phyloP scores from a whole-genome alignment of 1,139 yeast species.

The Wickerhamiella infanticola region DNA sequence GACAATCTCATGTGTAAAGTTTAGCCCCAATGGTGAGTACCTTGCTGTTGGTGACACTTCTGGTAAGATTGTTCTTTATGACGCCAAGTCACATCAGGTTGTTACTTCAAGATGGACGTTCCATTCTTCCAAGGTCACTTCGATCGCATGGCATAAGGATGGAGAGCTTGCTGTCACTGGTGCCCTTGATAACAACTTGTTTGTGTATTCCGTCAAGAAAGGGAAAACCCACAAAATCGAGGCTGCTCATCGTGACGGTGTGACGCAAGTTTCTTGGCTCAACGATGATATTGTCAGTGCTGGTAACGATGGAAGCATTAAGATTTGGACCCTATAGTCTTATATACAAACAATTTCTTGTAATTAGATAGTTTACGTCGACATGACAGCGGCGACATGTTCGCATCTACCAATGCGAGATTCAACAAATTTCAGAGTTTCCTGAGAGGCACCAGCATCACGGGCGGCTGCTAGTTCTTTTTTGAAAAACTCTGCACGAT shows the following conservation, averaged over 20 bases:
- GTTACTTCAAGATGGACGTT: conserved; percentile 91
- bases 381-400: neutral
- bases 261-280: conserved; percentile 58
- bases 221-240: conserved; percentile 55
- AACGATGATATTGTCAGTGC: conserved; percentile 39
- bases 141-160: conserved; percentile 64
- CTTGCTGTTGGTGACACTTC: conserved; percentile 76
- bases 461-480: conserved; percentile 3
- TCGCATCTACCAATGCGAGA: neutral
- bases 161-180: conserved; percentile 62
- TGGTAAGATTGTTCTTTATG: conserved; percentile 68
- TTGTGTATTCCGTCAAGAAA: conserved; percentile 59
- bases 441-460: neutral
- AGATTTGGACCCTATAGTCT: conserved; percentile 38
- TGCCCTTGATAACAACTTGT: conserved; percentile 69
- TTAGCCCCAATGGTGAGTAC: conserved; percentile 44
- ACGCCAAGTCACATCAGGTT: conserved; percentile 37
- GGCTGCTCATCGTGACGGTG: conserved; percentile 85
- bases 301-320: conserved; percentile 74
- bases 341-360: neutral
- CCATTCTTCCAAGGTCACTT: conserved; percentile 69
- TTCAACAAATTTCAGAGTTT: neutral
- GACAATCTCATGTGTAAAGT: conserved; percentile 12
- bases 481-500: conserved; percentile 7
- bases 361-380: too few relatives aligned